Evolutionary conservation across 352 stramenopile genomes (phyloP), one percentile per base, ranked within the genome.

Genomic region (Blastocystis sp.): DNA sequence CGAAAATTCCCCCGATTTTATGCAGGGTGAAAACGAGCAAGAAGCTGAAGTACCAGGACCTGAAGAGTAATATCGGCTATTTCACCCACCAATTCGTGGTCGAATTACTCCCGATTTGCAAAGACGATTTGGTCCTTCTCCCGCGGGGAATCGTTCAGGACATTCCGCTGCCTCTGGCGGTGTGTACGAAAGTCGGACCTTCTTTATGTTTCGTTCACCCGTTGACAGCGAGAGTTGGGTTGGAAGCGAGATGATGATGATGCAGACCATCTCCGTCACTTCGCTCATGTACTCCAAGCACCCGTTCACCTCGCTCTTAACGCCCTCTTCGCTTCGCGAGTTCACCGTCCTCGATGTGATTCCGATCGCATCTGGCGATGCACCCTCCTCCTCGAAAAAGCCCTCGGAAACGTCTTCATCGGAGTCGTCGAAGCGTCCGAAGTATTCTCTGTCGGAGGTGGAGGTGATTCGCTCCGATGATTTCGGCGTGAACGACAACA

Each of bases 11-110:
- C 32, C 34, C 1, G n/a, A 6, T 98, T 54, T 96, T 96, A 11
- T 91, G 96, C 79, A 96, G 97, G n/a, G 53, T 88, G 57, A 67
- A 67, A 42, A 38, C 14, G 21, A 67, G 57, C 38, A 67, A 44
- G 54, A 42, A 99, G 88, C 91, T 99, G 48, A 97, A 99, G 78
- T 96, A 93, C 9, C 94, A 93, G 16, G 96, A 99, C 88, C 94
- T 97, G 88, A 96, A 99, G 88, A 97, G 92, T 88, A 98, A 98
- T 90, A 95, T 97, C 77, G 93, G 95, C 89, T 98, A 98, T 89
- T 98, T 97, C 92, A 98, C 99, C 91, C 97, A 98, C 90, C 99
- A 95, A 44, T 97, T 95, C 87, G 89, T 93, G 38, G 92, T 98
- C 7, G 96, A 98, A 88, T 95, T 99, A 87, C 94, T 92, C 64